These are phyloP conservation scores for Ophiostoma piceae DNA, from an alignment of 2,329 filamentous ascomycete genomes.

Conservation along the genomic window DNA sequence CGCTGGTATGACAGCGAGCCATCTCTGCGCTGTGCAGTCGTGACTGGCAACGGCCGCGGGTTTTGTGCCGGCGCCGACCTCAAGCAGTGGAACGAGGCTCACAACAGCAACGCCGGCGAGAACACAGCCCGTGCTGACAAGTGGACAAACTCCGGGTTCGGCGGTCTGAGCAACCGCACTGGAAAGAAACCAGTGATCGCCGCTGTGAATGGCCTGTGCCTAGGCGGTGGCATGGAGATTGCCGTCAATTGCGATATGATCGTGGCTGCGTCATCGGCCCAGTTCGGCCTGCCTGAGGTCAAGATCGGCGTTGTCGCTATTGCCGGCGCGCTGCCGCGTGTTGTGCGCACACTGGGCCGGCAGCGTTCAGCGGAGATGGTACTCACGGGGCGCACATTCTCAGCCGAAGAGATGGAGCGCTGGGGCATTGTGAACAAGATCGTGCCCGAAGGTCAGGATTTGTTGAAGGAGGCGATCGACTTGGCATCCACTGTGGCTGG, in stretches of 20 bases:
- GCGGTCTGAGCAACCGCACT: constrained; percentile 58
- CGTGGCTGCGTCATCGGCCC: constrained; percentile 53
- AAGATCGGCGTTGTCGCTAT: constrained; percentile 65
- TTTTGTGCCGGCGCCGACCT: constrained; percentile 67
- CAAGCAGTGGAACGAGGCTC: constrained; percentile 54
- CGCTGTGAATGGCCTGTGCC: constrained; percentile 68
- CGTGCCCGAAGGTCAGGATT: constrained; percentile 40
- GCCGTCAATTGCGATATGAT: constrained; percentile 68
- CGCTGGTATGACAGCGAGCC: constrained; percentile 60
- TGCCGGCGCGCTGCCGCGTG: constrained; percentile 63
- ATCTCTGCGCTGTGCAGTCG: constrained; percentile 54
- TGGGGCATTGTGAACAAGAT: constrained; percentile 64
- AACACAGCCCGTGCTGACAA: constrained; percentile 24
- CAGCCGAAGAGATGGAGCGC: constrained; percentile 52
- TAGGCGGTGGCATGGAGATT: constrained; percentile 75
- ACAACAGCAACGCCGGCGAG: constrained; percentile 27
- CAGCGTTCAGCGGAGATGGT: constrained; percentile 68
- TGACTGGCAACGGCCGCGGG: constrained; percentile 58
- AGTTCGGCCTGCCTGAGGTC: constrained; percentile 67
- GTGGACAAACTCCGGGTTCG: constrained; percentile 52
- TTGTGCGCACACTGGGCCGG: constrained; percentile 60
- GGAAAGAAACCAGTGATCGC: constrained; percentile 72
- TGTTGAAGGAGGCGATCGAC: constrained; percentile 54
- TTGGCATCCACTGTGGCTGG: constrained; percentile 57
- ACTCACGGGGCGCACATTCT: constrained; percentile 56